Base-by-base conservation (phyloP, 768 basidiomycete genomes). In the Pulveroboletus sp. region DNA sequence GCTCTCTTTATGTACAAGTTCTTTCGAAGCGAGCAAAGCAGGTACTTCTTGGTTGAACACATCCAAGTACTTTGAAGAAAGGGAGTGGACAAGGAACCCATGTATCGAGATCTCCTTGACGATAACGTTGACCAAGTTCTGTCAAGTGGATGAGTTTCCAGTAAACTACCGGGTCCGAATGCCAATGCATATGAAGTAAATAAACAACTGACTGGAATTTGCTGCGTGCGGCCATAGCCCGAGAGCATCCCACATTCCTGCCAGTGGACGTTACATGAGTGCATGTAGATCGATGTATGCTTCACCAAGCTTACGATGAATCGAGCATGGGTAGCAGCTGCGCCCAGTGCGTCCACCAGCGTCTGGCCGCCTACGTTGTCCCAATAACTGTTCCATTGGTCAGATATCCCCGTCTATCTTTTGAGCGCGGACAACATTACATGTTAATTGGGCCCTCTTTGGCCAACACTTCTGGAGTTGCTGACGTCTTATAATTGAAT, bases 401-500 rank as follows among this genome's bases (percentile, higher is more conserved):
- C 27, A 34, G 19, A 29, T 12, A 23, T 14, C 8, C 8, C 27
- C 27, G 5, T 27, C 25, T 4, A 29, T 7, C 29, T 12, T 31
- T 14, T 27, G 17, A 6, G 20, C n/a, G 1, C 40, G 17, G 17
- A 8, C 14, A 36, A 52, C 48, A 53, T n/a, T 65, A 78, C 67
- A 81, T 63, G 58, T 81, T 70, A 43, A 83, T 72, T 0, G 75
- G 76, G 3, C 82, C 82, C 55, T 85, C 74, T 45, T 72, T 72
- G 48, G 61, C 58, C 35, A 88, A 65, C 5, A 82, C 72, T 12
- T 81, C 75, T 1, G 57, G 56, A 0, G 76, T 79, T 35, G 70
- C 67, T 1, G 69, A 68, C 0, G 74, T 85, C 71, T 88, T 83
- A 66, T 83, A 87, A 65, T 87, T 85, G 72, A 85, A 86, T 1